phyloP scores from a whole-genome alignment of 306 rosid genomes.

The Vigna angularis region DNA sequence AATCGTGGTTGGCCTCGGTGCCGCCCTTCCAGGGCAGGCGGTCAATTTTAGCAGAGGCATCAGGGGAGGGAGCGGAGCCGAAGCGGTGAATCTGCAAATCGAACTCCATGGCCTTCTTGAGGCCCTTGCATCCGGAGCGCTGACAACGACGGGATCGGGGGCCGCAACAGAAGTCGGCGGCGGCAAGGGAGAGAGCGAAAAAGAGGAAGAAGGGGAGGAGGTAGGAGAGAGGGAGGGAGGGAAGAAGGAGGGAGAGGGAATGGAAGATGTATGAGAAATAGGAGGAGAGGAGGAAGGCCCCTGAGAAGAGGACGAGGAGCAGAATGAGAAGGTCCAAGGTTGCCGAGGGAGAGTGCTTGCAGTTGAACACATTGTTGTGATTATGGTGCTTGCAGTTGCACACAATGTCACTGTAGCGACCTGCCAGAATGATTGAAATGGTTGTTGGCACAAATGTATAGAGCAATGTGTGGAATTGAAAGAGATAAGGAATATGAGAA shows the following conservation, averaged over 20 bases:
- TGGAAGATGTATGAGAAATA: constrained; percentile 89
- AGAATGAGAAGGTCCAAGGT: constrained; percentile 89
- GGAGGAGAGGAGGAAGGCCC: constrained; percentile 84
- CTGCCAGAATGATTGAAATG: too few species aligned
- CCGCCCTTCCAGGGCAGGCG: constrained; percentile 94
- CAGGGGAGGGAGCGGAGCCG: not conserved
- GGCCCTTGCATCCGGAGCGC: constrained; percentile 67
- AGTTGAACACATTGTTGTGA: constrained; percentile 57
- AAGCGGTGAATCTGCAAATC: constrained; percentile 75
- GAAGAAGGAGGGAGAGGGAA: constrained; percentile 79
- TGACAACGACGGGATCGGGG: constrained; percentile 68
- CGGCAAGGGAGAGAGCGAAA: constrained; percentile 55
- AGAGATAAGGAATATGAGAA: too few species aligned
- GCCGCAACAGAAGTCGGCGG: constrained; percentile 69
- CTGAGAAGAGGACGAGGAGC: constrained; percentile 81
- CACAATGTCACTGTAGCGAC: too few species aligned
- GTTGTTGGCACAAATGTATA: too few species aligned
- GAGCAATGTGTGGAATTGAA: too few species aligned
- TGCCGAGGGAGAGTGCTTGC: constrained; percentile 87
- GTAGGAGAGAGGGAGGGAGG: constrained; percentile 66
- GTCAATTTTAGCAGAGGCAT: constrained; percentile 53
- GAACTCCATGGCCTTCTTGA: constrained; percentile 87
- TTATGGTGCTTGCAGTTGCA: too few species aligned
- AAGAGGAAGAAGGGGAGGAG: constrained; percentile 58
- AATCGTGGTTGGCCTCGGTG: constrained; percentile 76